Evolutionary conservation across 148 eudicot genomes (phyloP), one percentile per base, ranked within the genome.

Genomic region (Rhododendron williamsianum): DNA sequence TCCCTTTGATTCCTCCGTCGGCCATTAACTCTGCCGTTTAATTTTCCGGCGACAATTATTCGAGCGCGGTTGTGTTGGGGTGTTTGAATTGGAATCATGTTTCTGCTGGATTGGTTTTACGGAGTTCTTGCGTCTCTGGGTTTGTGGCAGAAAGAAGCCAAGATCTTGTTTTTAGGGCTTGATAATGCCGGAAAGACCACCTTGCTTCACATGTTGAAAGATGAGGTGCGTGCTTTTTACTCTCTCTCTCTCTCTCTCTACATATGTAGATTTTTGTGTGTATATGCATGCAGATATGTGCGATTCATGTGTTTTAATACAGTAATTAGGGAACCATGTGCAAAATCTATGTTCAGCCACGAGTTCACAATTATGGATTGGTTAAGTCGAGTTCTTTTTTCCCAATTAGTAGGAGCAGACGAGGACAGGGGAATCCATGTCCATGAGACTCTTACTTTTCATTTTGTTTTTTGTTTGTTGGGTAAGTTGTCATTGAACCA

Each of bases 161-260:
- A 91, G 88, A 89, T 91, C 81, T 72, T 91, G 88, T 91, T 91
- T 82, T 82, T 91, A 36, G 93, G 93, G 2, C 89, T 91, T 77
- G 93, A 91, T 87, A 90, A 91, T 86, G 90, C 92, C 65, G 91
- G 93, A 5, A 91, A 90, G 54, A 91, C 93, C 2, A 91, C 93
- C 12, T 74, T 91, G 83, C 92, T 91, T 81, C 90, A 91, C 80
- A 91, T 91, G 93, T 51, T 91, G 84, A 91, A 90, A 84, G 91
- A 91, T 67, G 91, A 91, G 93, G 91, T 89, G 16, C 18, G 10
- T 19, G 3, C 63, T 1, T 1, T 0, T 23, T 10, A 3, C 27
- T 15, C 56, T 52, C 18, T 52, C 56, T 56, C 65, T 56, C 65
- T 58, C 65, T 51, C 65, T 4, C n/a, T 15, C 2, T 19, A 19